Base-by-base conservation (phyloP, 257 asterid species). In the Gynochthodes officinalis region DNA sequence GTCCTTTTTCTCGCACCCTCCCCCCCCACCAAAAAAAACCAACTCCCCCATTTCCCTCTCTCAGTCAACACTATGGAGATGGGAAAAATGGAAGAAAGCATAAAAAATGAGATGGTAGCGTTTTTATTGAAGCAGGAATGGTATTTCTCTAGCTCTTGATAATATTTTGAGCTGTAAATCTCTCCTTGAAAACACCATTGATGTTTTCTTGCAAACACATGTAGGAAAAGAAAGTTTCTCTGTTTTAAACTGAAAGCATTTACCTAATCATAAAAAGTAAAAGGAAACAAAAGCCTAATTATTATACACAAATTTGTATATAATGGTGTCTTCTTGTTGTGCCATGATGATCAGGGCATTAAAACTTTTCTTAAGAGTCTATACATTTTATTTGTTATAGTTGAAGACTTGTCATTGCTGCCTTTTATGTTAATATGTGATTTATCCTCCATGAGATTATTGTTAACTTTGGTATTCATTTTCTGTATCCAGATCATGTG, bases 401-500 rank as follows among this genome's bases (percentile, higher is more conserved):
- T 35, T 62, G n/a, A 61, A 35, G n/a, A 35, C 28, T 62, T 21
- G 21, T 61, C 44, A 35, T 46, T 48, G 30, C 44, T 48, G 62
- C 61, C 30, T 46, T 19, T 48, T 48, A 49, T 30, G 30, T 18
- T 67, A 4, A 19, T 48, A 19, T 67, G 63, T 23, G 7, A 15
- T 69, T 1, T 32, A 46, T 52, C n/a, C 25, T 43, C 19, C 32
- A 72, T 64, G 35, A 55, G 55, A 57, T 19, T 23, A 42, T 32
- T 70, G 53, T 32, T 37, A 44, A 16, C 65, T 75, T 64, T 80
- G 63, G 61, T 16, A 70, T 37, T 65, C 76, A 73, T 69, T 73
- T 72, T 44, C 77, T 53, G 67, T 79, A 60, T 79, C 75, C 86
- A 89, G 97, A 88, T 91, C 73, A 89, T 84, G 90, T 89, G 95